Conservation (phyloP, 352 stramenopile genomes). For the Phytopythium oedochilum region DNA sequence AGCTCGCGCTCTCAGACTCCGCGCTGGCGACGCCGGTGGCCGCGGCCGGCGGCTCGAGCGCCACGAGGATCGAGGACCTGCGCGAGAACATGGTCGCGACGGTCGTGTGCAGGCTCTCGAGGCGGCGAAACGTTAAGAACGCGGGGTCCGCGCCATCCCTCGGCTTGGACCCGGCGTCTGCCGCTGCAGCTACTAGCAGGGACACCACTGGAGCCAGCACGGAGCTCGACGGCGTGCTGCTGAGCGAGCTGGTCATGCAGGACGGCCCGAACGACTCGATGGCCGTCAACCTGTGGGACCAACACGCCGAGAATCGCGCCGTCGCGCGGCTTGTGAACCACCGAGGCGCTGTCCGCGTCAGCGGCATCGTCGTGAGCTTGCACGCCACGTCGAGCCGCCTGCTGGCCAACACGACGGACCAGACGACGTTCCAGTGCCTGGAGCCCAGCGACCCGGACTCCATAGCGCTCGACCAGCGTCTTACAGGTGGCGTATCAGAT, state of each 20-base stretch:
- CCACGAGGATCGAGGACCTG: conserved; percentile 34
- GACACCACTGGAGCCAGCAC: neutral
- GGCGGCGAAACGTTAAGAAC: neutral
- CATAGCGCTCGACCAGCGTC: conserved; percentile 17
- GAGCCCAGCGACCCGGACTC: conserved; percentile 17
- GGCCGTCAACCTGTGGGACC: conserved; percentile 59
- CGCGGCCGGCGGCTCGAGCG: conserved; percentile 1
- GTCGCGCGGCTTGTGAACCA: conserved; percentile 33
- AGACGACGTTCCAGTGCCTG: conserved; percentile 37
- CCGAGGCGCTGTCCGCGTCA: conserved; percentile 26
- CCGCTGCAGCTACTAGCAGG: too few relatives aligned
- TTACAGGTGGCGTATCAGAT: neutral
- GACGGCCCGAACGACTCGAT: conserved; percentile 33
- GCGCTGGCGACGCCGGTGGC: neutral
- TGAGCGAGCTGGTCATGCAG: conserved; percentile 45
- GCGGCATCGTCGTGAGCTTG: conserved; percentile 37
- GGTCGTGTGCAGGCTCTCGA: conserved; percentile 32
- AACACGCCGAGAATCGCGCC: conserved; percentile 48
- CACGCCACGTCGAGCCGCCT: conserved; percentile 42
- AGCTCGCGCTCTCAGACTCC: conserved; percentile 20
- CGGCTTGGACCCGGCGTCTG: neutral
- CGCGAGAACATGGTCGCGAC: conserved; percentile 54
- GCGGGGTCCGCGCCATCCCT: neutral
- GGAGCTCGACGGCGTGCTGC: conserved; percentile 34
- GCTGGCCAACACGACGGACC: conserved; percentile 51